Percentiles rank a stretch among this genome's conserved stretches.
Conservation (phyloP, 2,329 filamentous ascomycete species). For the Cladophialophora immunda region DNA sequence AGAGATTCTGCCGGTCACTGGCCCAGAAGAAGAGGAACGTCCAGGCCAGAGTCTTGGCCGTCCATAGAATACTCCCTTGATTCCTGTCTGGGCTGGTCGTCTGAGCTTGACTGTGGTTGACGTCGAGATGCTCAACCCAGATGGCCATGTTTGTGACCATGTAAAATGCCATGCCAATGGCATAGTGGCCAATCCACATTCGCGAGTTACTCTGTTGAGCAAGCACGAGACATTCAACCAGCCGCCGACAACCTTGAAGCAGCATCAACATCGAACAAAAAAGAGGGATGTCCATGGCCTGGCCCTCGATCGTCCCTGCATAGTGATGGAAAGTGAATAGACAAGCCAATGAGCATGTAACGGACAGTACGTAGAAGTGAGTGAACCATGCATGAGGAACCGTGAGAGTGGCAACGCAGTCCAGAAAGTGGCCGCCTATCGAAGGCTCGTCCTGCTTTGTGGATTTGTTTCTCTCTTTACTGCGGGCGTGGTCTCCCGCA, state of each 20-base stretch:
- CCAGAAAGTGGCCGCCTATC: conserved; percentile 49
- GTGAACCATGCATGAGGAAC: conserved; percentile 90
- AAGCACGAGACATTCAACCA: conserved; percentile 74
- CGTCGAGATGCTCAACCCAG: conserved; percentile 72
- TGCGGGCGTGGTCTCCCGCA: conserved; percentile 14
- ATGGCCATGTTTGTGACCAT: conserved; percentile 74
- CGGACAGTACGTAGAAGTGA: conserved; percentile 82
- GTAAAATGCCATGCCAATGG: conserved; percentile 82
- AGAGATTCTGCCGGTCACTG: conserved; percentile 77
- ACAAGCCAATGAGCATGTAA: conserved; percentile 78
- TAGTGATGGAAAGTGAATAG: conserved; percentile 48
- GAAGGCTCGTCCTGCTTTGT: conserved; percentile 2
- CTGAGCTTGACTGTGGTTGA: conserved; percentile 30
- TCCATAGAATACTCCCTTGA: conserved; percentile 13
- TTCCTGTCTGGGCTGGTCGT: not conserved
- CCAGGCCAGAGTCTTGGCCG: conserved; percentile 17
- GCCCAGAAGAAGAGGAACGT: conserved; percentile 70
- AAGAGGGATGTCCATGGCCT: conserved; percentile 52
- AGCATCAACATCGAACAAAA: conserved; percentile 77
- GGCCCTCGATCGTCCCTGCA: conserved; percentile 53
- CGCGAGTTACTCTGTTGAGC: conserved; percentile 72
- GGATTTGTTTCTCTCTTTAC: not conserved
- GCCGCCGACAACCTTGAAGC: conserved; percentile 75
- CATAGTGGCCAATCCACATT: conserved; percentile 89
- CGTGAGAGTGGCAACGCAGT: conserved; percentile 62